These are phyloP conservation scores for Arctium lappa DNA, from an alignment of 129 eudicot genomes.

Conservation along the genomic window DNA sequence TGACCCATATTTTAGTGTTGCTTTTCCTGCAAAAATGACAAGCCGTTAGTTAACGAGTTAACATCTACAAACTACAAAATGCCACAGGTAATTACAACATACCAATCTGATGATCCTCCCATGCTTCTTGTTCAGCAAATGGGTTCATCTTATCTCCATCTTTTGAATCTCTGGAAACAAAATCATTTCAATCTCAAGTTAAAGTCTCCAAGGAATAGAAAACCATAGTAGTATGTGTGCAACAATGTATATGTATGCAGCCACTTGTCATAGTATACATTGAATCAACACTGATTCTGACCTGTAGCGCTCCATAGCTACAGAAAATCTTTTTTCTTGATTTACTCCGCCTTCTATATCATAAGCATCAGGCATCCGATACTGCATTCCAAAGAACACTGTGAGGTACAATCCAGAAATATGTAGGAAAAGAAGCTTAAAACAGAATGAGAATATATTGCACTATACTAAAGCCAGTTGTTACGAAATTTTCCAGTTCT, in stretches of 20 bases:
- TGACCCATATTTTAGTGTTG: conserved; percentile 80
- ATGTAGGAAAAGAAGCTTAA: neutral
- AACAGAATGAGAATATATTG: neutral
- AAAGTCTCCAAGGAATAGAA: neutral
- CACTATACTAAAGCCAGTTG: neutral
- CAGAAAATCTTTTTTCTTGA: conserved; percentile 94
- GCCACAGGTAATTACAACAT: conserved; percentile 1
- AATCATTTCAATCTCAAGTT: neutral
- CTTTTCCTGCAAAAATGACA: conserved; percentile 62
- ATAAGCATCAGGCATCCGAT: conserved; percentile 95
- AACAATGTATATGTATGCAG: conserved; percentile 3
- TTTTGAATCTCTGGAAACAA: conserved; percentile 55
- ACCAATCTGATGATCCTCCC: conserved; percentile 99
- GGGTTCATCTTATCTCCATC: conserved; percentile 94
- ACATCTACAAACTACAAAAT: neutral
- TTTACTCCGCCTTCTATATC: conserved; percentile 79
- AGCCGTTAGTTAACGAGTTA: conserved; percentile 11
- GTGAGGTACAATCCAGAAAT: neutral
- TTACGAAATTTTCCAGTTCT: neutral
- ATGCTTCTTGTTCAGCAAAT: conserved; percentile 98
- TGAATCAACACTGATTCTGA: conserved; percentile 20
- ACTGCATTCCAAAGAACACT: conserved; percentile 44
- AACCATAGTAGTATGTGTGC: neutral
- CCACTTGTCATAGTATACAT: neutral
- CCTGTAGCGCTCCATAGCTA: conserved; percentile 93